Conservation (phyloP, 2,329 filamentous ascomycete species). For the Xylaria sp. region DNA sequence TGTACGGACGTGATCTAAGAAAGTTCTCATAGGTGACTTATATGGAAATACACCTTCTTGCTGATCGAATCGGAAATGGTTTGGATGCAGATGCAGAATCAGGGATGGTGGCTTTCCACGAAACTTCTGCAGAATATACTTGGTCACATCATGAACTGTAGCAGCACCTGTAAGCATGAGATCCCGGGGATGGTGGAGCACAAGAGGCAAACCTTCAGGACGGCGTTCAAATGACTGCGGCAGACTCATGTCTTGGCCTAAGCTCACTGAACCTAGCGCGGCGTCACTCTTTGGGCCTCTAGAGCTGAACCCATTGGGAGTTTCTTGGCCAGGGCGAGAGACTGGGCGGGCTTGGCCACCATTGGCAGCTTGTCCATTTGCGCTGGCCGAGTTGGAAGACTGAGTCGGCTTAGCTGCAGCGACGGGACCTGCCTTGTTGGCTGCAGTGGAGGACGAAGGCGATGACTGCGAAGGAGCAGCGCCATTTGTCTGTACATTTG, state of each 20-base stretch:
- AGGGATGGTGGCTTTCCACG: slow-evolving; percentile 71
- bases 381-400: slow-evolving; percentile 38
- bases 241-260: slow-evolving; percentile 39
- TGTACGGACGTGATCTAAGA: slow-evolving; percentile 69
- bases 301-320: slow-evolving; percentile 39
- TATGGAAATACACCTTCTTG: slow-evolving; percentile 91
- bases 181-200: background rate
- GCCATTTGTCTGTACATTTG: slow-evolving; percentile 63
- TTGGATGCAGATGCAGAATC: slow-evolving; percentile 77
- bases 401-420: slow-evolving; percentile 41
- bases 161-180: slow-evolving; percentile 16
- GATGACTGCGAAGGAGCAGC: slow-evolving; percentile 49
- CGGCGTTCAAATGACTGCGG: slow-evolving; percentile 40
- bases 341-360: slow-evolving; percentile 44
- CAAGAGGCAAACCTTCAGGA: slow-evolving; percentile 45
- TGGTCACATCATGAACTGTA: slow-evolving; percentile 61
- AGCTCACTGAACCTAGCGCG: slow-evolving; percentile 45
- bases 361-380: slow-evolving; percentile 40
- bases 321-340: slow-evolving; percentile 53
- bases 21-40: slow-evolving; percentile 81
- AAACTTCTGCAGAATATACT: slow-evolving; percentile 78
- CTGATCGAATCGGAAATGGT: slow-evolving; percentile 86
- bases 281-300: slow-evolving; percentile 48
- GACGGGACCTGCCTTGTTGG: slow-evolving; percentile 47
- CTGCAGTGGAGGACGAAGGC: slow-evolving; percentile 52